phyloP scores from a whole-genome alignment of 2,329 filamentous ascomycete species.

The Simplicillium aogashimaense region DNA sequence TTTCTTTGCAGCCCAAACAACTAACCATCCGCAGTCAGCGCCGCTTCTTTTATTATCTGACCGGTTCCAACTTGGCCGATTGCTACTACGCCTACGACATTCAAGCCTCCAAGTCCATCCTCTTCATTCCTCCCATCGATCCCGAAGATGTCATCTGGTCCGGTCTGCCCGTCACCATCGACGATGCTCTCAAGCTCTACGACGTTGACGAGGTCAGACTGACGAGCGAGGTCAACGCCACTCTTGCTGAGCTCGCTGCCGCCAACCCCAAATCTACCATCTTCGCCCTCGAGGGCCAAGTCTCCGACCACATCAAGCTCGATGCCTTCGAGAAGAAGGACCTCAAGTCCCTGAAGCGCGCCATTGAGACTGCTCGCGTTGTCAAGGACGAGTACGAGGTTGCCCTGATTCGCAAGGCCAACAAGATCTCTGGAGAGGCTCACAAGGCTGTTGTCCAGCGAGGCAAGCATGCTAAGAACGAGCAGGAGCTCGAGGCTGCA shows the following conservation, averaged over 20 bases:
- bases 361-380: constrained; percentile 59
- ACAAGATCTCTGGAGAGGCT: constrained; percentile 56
- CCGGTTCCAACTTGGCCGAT: constrained; percentile 73
- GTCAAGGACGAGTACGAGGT: constrained; percentile 69
- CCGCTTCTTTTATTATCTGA: constrained; percentile 90
- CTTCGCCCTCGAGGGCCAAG: constrained; percentile 70
- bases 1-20: neutral
- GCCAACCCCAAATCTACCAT: constrained; percentile 35
- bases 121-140: constrained; percentile 86
- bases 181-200: constrained; percentile 67
- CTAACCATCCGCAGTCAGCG: constrained; percentile 52
- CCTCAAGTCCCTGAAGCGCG: constrained; percentile 41
- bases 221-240: constrained; percentile 65
- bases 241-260: constrained; percentile 44
- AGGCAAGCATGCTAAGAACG: constrained; percentile 58
- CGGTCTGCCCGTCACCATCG: constrained; percentile 67
- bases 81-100: constrained; percentile 77
- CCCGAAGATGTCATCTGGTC: constrained; percentile 91
- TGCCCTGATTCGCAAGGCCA: constrained; percentile 62
- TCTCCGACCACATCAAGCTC: constrained; percentile 64
- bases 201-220: constrained; percentile 72
- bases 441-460: constrained; percentile 53
- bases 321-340: constrained; percentile 59
- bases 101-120: constrained; percentile 58
- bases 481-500: constrained; percentile 72